Base-by-base conservation (phyloP, 306 rosid species). In the Betula pendula region DNA sequence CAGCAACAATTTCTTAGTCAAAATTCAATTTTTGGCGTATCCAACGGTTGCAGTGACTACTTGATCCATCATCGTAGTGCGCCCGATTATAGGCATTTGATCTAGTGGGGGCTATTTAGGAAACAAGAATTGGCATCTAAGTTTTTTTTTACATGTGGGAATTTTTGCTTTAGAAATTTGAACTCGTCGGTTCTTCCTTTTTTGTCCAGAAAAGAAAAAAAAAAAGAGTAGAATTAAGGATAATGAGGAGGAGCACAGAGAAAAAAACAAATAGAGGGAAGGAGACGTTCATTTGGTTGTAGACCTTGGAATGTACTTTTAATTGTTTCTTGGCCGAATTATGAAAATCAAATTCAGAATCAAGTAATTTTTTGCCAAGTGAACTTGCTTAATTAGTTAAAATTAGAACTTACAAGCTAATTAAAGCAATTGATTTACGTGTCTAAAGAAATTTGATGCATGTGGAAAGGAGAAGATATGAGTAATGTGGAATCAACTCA, bases 21-120 rank as follows among this genome's bases (percentile, higher is more conserved):
- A 45, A 75, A 44, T 76, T 85, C 96, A 8, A 83, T 94, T 87
- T 95, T 95, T 75, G 93, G 88, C 24, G 90, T 88, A 83, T 81
- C 93, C 68, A 92, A 92, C 91, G 96, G 95, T 35, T 91, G 91
- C 17, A 91, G 90, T 73, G 96, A 94, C 0, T 90, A 75, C 80
- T 83, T 86, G 84, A 88, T 89, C 79, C 88, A 81, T 73, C 89
- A 78, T 75, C 94, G 73, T 15, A 81, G 70, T 43, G 98, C 90
- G 60, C 87, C 87, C 44, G 92, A 86, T 48, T 88, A 80, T 79
- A 86, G 95, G 80, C 92, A 87, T 47, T 79, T 92, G 82, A 88
- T 89, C 80, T 85, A 90, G 90, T 43, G 81, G 50, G 29, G 53
- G 85, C 82, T 68, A 85, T 85, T 8, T 72, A 84, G 85, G 70